Conservation (phyloP, 192 early-diverging fungal species). For the Linnemannia schmuckeri region DNA sequence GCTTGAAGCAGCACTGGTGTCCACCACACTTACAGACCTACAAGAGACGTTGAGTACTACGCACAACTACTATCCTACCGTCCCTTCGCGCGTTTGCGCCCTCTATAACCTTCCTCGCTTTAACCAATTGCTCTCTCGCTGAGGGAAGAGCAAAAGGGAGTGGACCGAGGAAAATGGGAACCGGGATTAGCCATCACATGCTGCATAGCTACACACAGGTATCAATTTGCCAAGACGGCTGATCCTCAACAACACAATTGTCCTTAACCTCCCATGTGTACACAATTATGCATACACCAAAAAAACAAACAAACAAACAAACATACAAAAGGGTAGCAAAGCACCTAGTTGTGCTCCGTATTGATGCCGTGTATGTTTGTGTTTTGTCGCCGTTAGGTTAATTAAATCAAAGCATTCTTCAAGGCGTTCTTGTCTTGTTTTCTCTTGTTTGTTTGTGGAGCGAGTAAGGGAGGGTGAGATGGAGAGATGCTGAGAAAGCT, state of each 20-base stretch:
- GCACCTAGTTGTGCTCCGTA: neutral
- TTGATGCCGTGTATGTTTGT: neutral
- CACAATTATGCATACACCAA: neutral
- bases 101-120: too few relatives aligned
- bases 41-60: too few relatives aligned
- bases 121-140: too few relatives aligned
- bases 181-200: constrained; percentile 1
- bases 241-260: neutral
- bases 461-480: neutral
- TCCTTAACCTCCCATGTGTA: neutral
- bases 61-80: too few relatives aligned
- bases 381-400: neutral
- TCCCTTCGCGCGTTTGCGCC: too few relatives aligned
- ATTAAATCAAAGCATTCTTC: neutral
- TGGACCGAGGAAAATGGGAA: neutral
- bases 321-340: neutral
- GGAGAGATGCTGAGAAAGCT: neutral
- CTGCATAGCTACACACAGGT: neutral
- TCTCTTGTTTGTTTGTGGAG: neutral
- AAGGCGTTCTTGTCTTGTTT: neutral
- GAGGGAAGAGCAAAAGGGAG: neutral
- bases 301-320: neutral
- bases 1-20: too few relatives aligned
- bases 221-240: neutral
- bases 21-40: too few relatives aligned